Conservation (phyloP, 176 grass and related monocot species). For the Hyparrhenia diplandra region DNA sequence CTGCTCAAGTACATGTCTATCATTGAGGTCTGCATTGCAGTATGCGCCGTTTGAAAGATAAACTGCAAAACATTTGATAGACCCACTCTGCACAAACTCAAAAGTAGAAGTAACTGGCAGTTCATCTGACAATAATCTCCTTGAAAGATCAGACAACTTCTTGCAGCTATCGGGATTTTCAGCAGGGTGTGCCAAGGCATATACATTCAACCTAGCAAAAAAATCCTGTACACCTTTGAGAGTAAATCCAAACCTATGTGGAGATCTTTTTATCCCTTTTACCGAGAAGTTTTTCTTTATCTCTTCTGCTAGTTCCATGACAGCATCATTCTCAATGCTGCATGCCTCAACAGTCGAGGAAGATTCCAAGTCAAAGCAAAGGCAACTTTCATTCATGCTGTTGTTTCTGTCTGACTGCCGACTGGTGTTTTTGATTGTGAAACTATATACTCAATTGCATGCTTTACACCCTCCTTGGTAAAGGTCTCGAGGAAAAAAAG, state of each 20-base stretch:
- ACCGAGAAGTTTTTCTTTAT: conserved; percentile 35
- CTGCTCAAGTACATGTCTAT: neutral
- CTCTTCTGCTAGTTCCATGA: conserved; percentile 42
- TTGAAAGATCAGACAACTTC: conserved; percentile 37
- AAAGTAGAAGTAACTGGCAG: conserved; percentile 47
- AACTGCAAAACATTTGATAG: conserved; percentile 38
- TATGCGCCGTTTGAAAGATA: conserved; percentile 51
- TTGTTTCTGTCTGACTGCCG: conserved; percentile 14
- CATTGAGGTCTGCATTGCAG: conserved; percentile 10
- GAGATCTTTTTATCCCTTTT: conserved; percentile 20
- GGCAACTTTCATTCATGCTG: conserved; percentile 25
- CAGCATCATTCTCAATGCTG: conserved; percentile 36
- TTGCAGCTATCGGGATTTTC: conserved; percentile 34
- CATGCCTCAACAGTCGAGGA: conserved; percentile 22
- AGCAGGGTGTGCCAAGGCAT: conserved; percentile 3
- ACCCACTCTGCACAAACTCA: conserved; percentile 53
- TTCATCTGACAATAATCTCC: conserved; percentile 38
- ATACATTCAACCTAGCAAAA: conserved; percentile 29
- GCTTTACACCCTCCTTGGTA: conserved; percentile 53
- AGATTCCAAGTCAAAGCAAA: conserved; percentile 38
- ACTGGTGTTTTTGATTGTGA: conserved; percentile 22
- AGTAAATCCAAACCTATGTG: conserved; percentile 23
- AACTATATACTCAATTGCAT: conserved; percentile 42
- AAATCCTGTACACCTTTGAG: conserved; percentile 22
- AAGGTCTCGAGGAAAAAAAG: conserved; percentile 47